Evolutionary conservation across 1,139 yeast genomes (phyloP), one percentile per base, ranked within the genome.

Genomic region (Candida dubliniensis): DNA sequence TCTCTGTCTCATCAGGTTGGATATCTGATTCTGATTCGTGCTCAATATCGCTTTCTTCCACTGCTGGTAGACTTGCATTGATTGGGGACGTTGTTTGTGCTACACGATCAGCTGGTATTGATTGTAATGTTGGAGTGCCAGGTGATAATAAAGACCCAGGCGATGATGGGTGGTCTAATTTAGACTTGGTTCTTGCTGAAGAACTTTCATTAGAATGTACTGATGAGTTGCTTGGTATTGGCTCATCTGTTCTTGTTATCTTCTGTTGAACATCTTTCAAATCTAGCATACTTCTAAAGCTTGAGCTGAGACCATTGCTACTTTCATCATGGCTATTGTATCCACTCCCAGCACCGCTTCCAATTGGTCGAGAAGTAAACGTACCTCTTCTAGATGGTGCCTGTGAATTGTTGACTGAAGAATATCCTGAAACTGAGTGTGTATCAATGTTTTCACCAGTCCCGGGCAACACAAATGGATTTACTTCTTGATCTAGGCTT

Each of bases 401-500:
- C 42, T 64, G 60, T 1, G 76, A 69, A 35, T 57, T 61, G 2
- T 56, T 45, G 8, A 53, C 55, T 1, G 69, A 59, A 4, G 63
- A 52, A 12, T 54, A 52, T 24, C 46, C 52, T 2, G 45, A 43
- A 18, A 30, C 32, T 12, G 52, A 46, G 29, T 36, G 42, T 8
- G 33, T 40, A 14, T 43, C 40, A 4, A 39, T 29, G 14, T 39
- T 42, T 12, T 46, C 46, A 13, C 61, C 63, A 13, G 60, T 56
- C 3, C 59, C 60, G 5, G 67, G 68, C 34, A 57, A 56, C 9
- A 71, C 64, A 42, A 71, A 61, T 5, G 76, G 75, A 46, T 66
- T 60, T 4, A 71, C 75, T 30, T 60, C 60, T 57, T 77, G 81
- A 47, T 77, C 80, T 1, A 69, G 71, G 46, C 67, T 67, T 56